phyloP scores from a whole-genome alignment of 306 rosid genomes.

The Citrullus mucosospermus region DNA sequence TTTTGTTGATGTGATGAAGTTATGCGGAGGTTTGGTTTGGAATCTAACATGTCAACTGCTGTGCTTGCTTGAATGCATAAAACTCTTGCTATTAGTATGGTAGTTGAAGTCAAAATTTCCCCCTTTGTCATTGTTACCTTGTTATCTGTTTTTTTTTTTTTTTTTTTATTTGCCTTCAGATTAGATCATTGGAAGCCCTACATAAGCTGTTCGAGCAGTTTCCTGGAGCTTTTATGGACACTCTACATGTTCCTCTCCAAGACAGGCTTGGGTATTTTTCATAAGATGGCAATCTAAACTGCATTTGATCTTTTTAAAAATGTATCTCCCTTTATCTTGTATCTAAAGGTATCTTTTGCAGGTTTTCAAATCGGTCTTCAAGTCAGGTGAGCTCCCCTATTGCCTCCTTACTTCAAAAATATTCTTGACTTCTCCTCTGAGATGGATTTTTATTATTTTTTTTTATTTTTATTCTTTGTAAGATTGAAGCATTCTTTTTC shows the following conservation, averaged over 20 bases:
- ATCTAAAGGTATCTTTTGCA: constrained; percentile 23
- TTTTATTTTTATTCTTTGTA: too few relatives aligned
- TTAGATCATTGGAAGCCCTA: constrained; percentile 83
- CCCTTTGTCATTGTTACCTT: neutral
- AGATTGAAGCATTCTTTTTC: too few relatives aligned
- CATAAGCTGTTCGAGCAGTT: constrained; percentile 80
- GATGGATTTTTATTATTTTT: too few relatives aligned
- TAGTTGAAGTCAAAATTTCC: neutral
- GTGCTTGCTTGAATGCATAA: neutral
- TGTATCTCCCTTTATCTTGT: neutral
- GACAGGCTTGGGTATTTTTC: constrained; percentile 28
- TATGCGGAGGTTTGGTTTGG: neutral
- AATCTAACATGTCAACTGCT: neutral
- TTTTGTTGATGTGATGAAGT: neutral
- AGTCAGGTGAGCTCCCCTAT: constrained; percentile 37
- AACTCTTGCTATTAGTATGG: neutral
- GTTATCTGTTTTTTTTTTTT: neutral
- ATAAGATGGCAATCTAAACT: neutral
- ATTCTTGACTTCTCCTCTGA: too few relatives aligned
- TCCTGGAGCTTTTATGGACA: constrained; percentile 80
- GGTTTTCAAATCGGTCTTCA: constrained; percentile 36
- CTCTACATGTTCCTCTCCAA: constrained; percentile 17
- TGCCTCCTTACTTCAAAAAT: neutral
- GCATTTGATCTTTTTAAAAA: neutral
- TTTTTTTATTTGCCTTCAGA: constrained; percentile 34